Percentiles rank a stretch among this genome's conserved stretches.
phyloP scores from a whole-genome alignment of 73 alveolate species.

The Effrenium voratum region DNA sequence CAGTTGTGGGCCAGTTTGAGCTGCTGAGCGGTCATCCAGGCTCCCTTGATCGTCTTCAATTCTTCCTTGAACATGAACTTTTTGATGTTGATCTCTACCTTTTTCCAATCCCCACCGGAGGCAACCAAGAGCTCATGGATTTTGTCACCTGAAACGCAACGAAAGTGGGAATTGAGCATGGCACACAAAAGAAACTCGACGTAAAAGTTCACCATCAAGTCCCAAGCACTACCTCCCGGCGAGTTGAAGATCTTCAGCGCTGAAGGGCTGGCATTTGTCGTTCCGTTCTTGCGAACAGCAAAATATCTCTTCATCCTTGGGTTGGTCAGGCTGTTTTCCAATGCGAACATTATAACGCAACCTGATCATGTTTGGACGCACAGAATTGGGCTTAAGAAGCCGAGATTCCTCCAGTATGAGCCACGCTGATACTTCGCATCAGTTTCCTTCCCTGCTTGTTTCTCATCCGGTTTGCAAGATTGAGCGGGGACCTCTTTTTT shows the following conservation, averaged over 20 bases:
- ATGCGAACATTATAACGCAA: too few relatives aligned
- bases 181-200: neutral
- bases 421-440: too few relatives aligned
- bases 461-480: too few relatives aligned
- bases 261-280: neutral
- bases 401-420: too few relatives aligned
- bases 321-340: too few relatives aligned
- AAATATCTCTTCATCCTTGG: neutral
- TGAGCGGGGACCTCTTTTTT: too few relatives aligned
- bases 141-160: neutral
- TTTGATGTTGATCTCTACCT: neutral
- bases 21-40: neutral
- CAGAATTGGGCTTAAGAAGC: too few relatives aligned
- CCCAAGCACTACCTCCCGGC: neutral
- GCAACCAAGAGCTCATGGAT: neutral
- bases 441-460: too few relatives aligned
- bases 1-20: neutral
- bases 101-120: neutral
- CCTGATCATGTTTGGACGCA: too few relatives aligned
- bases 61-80: neutral
- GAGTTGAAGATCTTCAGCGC: neutral
- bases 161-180: neutral
- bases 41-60: neutral
- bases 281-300: neutral
- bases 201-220: too few relatives aligned